Evolutionary conservation across 1,284 basidiomycete species (phyloP).

Genomic region (Lentinula novae-zelandiae): DNA sequence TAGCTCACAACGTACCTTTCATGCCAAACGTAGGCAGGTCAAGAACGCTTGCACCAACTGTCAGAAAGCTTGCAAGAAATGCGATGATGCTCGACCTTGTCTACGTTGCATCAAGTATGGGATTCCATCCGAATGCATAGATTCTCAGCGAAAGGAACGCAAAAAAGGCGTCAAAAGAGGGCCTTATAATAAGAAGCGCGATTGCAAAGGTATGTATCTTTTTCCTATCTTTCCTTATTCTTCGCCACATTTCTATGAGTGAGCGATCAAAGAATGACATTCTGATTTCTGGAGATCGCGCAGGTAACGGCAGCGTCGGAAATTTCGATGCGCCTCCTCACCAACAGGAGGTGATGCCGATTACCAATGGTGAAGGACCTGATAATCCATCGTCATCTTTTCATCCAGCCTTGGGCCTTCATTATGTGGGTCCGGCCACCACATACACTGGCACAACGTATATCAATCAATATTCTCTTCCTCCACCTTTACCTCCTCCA

Average conservation of each 20-base stretch:
- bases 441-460: neutral
- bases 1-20: conserved; percentile 36
- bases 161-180: conserved; percentile 85
- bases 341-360: neutral
- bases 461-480: neutral
- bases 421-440: neutral
- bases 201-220: conserved; percentile 66
- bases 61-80: conserved; percentile 89
- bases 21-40: conserved; percentile 80
- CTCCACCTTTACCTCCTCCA: neutral
- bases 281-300: conserved; percentile 40
- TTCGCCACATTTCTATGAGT: conserved; percentile 23
- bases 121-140: conserved; percentile 67
- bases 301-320: conserved; percentile 42
- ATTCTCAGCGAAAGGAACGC: conserved; percentile 81
- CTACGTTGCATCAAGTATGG: conserved; percentile 85
- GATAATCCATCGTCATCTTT: neutral
- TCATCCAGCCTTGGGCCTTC: neutral
- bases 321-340: conserved; percentile 37
- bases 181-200: conserved; percentile 86
- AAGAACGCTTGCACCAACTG: conserved; percentile 90
- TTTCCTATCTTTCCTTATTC: conserved; percentile 16
- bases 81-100: conserved; percentile 83
- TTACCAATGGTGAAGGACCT: neutral
- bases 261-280: conserved; percentile 9